Base-by-base conservation (phyloP, 192 early-diverging fungal genomes). In the Coemansia sp. region DNA sequence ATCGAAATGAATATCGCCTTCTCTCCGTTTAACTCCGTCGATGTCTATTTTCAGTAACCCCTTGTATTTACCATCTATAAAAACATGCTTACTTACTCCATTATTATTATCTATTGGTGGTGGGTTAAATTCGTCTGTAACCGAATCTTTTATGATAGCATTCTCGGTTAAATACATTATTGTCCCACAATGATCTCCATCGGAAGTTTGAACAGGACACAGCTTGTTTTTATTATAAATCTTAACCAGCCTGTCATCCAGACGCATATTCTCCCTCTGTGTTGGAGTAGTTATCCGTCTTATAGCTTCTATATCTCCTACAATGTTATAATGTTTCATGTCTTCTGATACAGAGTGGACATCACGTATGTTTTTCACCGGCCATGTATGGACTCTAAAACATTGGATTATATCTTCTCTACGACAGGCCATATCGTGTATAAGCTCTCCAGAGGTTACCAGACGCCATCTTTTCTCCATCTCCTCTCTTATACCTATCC, bases 151-250 rank as follows among this genome's bases (percentile, higher is more conserved):
- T 25, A 52, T 22, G 7, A 7, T 52, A 50, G 45, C 62, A 32
- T 42, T 42, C 17, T 52, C 34, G 42, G 46, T 25, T 32, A 63
- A 48, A 32, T 63, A 63, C 62, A 63, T 63, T 52, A 63, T 63
- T 63, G 62, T 63, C 9, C 62, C 62, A 9, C 62, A 63, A 2
- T 46, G 29, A 6, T 22, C 62, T 29, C 62, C 62, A 9, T 63
- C 62, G 25, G 62, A 63, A 29, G 62, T 63, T 41, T 63, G 62
- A 56, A 63, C 62, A 63, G 62, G 62, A 63, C 62, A 63, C 20
- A 63, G 34, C 9, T 52, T 54, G 42, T 63, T 63, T 53, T 63
- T 63, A 32, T 63, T 32, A 42, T 50, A 52, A 54, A 52, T 33
- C n/a, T 63, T 50, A 17, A 63, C 52, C 23, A 52, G 34, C 41